Base-by-base conservation (phyloP, 164 flowering plant genomes). In the Magnolia changhungtana region DNA sequence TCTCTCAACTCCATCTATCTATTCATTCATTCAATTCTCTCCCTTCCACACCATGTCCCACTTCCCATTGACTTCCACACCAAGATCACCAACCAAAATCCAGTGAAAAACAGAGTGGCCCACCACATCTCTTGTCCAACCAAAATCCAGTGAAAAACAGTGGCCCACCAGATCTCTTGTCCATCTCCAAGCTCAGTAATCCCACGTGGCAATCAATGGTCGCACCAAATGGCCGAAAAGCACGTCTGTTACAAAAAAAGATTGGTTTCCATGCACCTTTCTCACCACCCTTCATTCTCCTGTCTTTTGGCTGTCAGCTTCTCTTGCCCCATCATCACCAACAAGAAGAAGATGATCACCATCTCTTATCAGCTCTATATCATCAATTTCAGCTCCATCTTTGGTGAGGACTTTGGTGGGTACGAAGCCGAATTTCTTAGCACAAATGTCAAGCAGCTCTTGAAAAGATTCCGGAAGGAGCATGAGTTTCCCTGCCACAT, bases 341-440 rank as follows among this genome's bases (percentile, higher is more conserved):
- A 69, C 88, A 77, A 95, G 82, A 75, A 88, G 29, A 8, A 95
- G 88, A 80, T 84, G 91, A 83, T 95, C 98, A 23, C 94, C 98
- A 73, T 93, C 98, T 81, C 98, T 86, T 23, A 95, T 88, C 20
- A 89, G 71, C 65, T 76, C 88, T 18, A 91, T 82, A 6, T 86
- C 90, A 50, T 95, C 98, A 77, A 95, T 83, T 71, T 86, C 93
- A 23, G 96, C 93, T 63, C 85, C 76, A 16, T 86, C 89, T 78
- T 77, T 82, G 75, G 72, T 92, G 37, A 85, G 64, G 70, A 93
- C 85, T 80, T 84, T 88, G 16, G 84, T 74, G 1, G 86, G 80
- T 4, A 19, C 1, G 59, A 88, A 58, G 0, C 93, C 97, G 72
- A 86, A 93, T 77, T 86, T 92, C 71, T 80, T 79, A 7, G 74